A percentile compares a stretch with the other conserved stretches of the same genome.
These are phyloP conservation scores for Gymnopus androsaceus DNA, from an alignment of 1,284 basidiomycete genomes.

Conservation along the genomic window DNA sequence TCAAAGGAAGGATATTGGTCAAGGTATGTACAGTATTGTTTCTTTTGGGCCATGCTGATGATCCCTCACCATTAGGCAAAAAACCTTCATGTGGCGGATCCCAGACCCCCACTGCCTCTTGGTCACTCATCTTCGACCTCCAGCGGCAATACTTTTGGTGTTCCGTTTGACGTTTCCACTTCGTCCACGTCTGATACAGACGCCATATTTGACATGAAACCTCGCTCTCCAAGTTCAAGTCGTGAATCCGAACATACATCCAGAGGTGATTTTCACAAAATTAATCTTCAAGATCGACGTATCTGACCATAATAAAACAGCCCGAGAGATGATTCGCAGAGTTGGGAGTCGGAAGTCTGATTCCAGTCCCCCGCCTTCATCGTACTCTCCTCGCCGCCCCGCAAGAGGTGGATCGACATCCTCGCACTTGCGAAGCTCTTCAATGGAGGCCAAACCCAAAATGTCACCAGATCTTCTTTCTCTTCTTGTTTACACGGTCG, in stretches of 20 bases:
- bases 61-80: conserved; percentile 51
- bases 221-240: neutral
- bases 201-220: conserved; percentile 10
- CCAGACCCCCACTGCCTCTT: neutral
- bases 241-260: neutral
- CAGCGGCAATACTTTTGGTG: conserved; percentile 41
- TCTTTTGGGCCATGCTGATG: neutral
- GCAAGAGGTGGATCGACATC: neutral
- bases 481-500: conserved; percentile 92
- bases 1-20: conserved; percentile 81
- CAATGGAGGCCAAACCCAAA: conserved; percentile 44
- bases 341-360: neutral
- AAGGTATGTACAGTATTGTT: conserved; percentile 63
- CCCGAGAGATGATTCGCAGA: conserved; percentile 4
- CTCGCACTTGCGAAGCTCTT: neutral
- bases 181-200: conserved; percentile 49
- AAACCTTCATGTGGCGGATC: conserved; percentile 46
- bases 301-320: neutral
- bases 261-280: neutral
- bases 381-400: neutral
- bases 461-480: conserved; percentile 78
- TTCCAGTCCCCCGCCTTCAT: conserved; percentile 1
- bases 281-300: neutral
- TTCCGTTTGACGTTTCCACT: conserved; percentile 33
- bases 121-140: conserved; percentile 24